A percentile compares a stretch with the other conserved stretches of the same genome.
These are phyloP conservation scores for Ceratobasidium sp. DNA, from an alignment of 1,284 basidiomycete genomes.

Conservation along the genomic window DNA sequence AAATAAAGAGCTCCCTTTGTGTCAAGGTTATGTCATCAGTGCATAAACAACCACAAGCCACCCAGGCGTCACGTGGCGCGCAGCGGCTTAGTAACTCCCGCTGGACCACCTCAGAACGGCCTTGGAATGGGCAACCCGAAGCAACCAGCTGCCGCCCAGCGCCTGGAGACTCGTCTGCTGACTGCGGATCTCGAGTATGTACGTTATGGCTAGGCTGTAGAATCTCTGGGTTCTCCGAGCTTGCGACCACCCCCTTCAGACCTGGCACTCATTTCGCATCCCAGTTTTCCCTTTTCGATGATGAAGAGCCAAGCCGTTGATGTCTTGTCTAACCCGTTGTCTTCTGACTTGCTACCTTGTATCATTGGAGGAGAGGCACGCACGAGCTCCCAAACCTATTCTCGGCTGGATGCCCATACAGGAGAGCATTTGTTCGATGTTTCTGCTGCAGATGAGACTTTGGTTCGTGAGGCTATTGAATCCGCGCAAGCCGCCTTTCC, in stretches of 20 bases:
- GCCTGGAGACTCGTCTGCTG: background rate
- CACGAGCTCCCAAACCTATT: slow-evolving; percentile 50
- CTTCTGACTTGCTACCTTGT: slow-evolving; percentile 51
- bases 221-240: background rate
- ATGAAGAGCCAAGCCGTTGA: slow-evolving; percentile 4
- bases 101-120: too few relatives aligned
- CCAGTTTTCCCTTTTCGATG: background rate
- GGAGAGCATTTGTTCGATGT: slow-evolving; percentile 49
- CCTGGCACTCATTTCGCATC: background rate
- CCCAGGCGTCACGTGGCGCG: background rate
- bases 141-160: background rate
- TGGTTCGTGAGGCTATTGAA: slow-evolving; percentile 49
- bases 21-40: background rate
- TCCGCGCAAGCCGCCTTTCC: slow-evolving; percentile 46
- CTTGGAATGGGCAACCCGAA: background rate
- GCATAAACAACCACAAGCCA: background rate
- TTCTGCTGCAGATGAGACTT: slow-evolving; percentile 48
- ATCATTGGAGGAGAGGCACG: slow-evolving; percentile 53
- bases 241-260: background rate
- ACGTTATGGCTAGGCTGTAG: background rate
- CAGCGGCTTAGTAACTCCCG: too few relatives aligned
- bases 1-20: background rate
- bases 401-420: slow-evolving; percentile 52
- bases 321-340: slow-evolving; percentile 19
- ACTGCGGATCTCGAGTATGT: background rate